Conservation (phyloP, 805 yeast species). For the Torulaspora maleeae region DNA sequence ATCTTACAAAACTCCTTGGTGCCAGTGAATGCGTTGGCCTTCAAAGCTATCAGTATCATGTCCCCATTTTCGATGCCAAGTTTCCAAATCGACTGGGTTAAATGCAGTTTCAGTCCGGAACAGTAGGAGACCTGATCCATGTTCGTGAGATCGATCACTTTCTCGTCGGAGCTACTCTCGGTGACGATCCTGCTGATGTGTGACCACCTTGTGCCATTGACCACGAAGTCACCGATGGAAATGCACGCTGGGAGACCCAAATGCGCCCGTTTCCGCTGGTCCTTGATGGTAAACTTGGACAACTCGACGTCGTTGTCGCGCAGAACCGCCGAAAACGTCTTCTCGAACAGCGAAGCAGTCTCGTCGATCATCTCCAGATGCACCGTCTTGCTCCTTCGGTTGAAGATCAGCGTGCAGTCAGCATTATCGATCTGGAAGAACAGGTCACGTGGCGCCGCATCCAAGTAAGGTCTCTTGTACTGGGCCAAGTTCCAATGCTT, state of each 20-base stretch:
- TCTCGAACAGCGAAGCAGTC: slow-evolving; percentile 17
- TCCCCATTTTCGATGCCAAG: slow-evolving; percentile 16
- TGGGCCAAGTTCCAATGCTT: slow-evolving; percentile 21
- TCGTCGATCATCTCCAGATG: slow-evolving; percentile 23
- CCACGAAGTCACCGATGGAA: slow-evolving; percentile 15
- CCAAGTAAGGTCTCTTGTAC: slow-evolving; percentile 48
- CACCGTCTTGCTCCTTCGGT: slow-evolving; percentile 28
- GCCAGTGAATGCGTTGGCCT: slow-evolving; percentile 19
- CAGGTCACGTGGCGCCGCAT: slow-evolving; percentile 38
- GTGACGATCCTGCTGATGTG: slow-evolving; percentile 13
- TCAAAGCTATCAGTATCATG: slow-evolving; percentile 21
- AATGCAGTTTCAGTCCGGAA: slow-evolving; percentile 17
- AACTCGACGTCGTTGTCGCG: slow-evolving; percentile 8
- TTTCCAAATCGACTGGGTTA: slow-evolving; percentile 26
- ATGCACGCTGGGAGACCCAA: slow-evolving; percentile 25
- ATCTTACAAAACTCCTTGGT: slow-evolving; percentile 17
- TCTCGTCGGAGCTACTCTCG: slow-evolving; percentile 14
- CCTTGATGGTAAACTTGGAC: slow-evolving; percentile 9
- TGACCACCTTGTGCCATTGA: slow-evolving; percentile 18
- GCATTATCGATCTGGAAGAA: slow-evolving; percentile 40
- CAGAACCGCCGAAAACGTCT: slow-evolving; percentile 13
- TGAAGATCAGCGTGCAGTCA: slow-evolving; percentile 32
- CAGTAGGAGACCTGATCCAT: slow-evolving; percentile 6
- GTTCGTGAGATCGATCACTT: slow-evolving; percentile 19
- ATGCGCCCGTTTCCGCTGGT: slow-evolving; percentile 2